These are phyloP conservation scores for Asterophora lycoperdoides DNA, from an alignment of 768 basidiomycete genomes.

Conservation along the genomic window DNA sequence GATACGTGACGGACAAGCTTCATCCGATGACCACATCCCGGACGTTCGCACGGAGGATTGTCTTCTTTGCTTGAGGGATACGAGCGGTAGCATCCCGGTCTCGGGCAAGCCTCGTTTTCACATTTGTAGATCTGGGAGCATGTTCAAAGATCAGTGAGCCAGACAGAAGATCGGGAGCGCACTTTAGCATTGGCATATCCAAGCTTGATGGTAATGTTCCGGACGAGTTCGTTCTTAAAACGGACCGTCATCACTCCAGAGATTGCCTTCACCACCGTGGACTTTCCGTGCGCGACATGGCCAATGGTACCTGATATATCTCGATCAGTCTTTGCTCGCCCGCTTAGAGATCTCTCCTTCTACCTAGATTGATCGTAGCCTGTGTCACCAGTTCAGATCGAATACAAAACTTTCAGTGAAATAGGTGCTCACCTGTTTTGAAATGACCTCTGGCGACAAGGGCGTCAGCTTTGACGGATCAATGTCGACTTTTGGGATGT, in stretches of 20 bases:
- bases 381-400: conserved; percentile 29
- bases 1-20: conserved; percentile 94
- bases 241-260: conserved; percentile 97
- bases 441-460: conserved; percentile 85
- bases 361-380: conserved; percentile 95
- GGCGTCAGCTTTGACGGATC: conserved; percentile 82
- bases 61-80: conserved; percentile 95
- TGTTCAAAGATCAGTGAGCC: conserved; percentile 15
- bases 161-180: conserved; percentile 20
- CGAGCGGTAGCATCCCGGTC: conserved; percentile 92
- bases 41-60: conserved; percentile 87
- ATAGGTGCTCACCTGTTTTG: conserved; percentile 67
- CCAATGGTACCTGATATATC: conserved; percentile 82
- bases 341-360: conserved; percentile 6
- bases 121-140: conserved; percentile 89
- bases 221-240: conserved; percentile 98
- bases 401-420: neutral
- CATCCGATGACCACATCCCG: conserved; percentile 88
- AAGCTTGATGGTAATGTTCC: conserved; percentile 99
- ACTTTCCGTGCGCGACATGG: conserved; percentile 98
- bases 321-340: conserved; percentile 11
- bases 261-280: conserved; percentile 96
- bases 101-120: conserved; percentile 86
- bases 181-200: conserved; percentile 99
- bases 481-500: conserved; percentile 67